Base-by-base conservation (phyloP, 2,329 filamentous ascomycete species). In the Camillea tinctor region DNA sequence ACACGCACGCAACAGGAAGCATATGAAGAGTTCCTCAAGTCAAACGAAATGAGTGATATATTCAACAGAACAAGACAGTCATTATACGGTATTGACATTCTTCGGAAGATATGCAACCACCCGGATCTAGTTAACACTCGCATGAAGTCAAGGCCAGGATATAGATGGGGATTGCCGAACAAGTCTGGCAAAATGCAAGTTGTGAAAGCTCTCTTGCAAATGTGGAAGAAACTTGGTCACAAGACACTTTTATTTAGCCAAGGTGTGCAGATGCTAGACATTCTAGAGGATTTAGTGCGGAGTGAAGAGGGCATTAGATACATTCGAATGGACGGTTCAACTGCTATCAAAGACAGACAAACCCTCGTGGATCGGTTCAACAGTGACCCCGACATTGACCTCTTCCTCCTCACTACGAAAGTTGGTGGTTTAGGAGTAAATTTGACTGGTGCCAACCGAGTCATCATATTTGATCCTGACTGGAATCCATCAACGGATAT, bases 401-500 rank as follows among this genome's bases (percentile, higher is more conserved):
- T 99, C 0, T 99, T 99, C 71, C 81, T 99, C 1, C 83, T 99
- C 57, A 98, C 95, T 0, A 99, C 96, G 0, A 96, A 96, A 72
- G 96, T 97, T 19, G 95, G 95, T 52, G 95, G 95, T 0, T 80
- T 99, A 15, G 95, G 95, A 5, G 90, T 97, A 52, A 99, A 99
- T 67, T 80, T 99, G 21, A 99, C 95, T 0, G 95, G 95, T 7
- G 95, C 95, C 4, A 92, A 97, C 72, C 88, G 95, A 36, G 94
- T 99, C 64, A 97, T 99, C 71, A 98, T 99, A 57, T 99, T 95
- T 71, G 96, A 99, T 70, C 96, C 95, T 0, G 95, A 99, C 73
- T 99, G 95, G 95, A 98, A 98, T 69, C 95, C 94, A 1, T 97
- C 94, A 0, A 98, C 94, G 0, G 95, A 99, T 71, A 82, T 97